phyloP scores from a whole-genome alignment of 2,329 filamentous ascomycete species.

The Penicillium sp. region DNA sequence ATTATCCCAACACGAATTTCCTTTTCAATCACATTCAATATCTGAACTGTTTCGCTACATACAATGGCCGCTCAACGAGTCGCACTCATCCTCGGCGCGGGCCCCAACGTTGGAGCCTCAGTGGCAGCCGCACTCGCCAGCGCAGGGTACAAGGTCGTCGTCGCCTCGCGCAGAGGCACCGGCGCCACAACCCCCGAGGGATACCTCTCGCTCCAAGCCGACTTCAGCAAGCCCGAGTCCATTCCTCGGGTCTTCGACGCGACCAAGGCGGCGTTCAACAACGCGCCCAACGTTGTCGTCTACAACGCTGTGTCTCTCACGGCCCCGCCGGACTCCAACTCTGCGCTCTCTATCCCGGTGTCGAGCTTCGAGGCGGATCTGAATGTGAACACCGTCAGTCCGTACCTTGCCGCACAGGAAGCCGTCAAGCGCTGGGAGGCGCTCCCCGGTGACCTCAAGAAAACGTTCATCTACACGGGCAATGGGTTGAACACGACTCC shows the following conservation, averaged over 20 bases:
- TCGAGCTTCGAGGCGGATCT: not conserved
- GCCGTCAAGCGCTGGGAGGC: not conserved
- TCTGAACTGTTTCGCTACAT: no score
- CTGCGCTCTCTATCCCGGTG: not conserved
- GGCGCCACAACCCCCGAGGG: not conserved
- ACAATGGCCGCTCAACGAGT: not conserved
- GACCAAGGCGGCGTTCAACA: not conserved
- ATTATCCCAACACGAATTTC: no score
- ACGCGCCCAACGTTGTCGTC: not conserved
- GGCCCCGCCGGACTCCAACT: not conserved
- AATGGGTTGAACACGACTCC: not conserved
- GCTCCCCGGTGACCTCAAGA: not conserved
- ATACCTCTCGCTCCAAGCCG: not conserved
- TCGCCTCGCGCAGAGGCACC: not conserved
- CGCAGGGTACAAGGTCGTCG: not conserved
- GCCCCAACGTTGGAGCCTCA: not conserved
- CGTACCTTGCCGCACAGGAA: constrained; percentile 5
- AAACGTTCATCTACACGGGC: constrained; percentile 15
- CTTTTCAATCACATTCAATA: no score
- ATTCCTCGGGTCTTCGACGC: not conserved
- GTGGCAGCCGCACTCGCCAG: not conserved
- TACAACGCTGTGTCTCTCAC: not conserved
- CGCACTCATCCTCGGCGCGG: not conserved
- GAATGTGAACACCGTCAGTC: constrained; percentile 4
- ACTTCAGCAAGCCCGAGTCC: not conserved